Percentiles rank a stretch among this genome's conserved stretches.
These are phyloP conservation scores for Trametes cingulata DNA, from an alignment of 768 basidiomycete genomes.

Conservation along the genomic window DNA sequence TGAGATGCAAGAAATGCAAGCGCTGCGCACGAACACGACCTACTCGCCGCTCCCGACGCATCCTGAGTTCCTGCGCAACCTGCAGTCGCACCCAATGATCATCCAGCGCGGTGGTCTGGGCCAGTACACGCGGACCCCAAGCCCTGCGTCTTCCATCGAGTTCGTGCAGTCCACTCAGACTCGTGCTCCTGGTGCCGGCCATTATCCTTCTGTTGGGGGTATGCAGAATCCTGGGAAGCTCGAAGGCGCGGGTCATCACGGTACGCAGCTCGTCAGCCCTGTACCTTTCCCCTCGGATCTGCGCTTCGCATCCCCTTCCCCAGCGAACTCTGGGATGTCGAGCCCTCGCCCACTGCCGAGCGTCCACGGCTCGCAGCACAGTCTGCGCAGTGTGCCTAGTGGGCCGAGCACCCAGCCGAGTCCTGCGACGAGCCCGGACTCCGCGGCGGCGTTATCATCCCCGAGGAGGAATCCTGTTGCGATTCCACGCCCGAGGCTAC, in stretches of 20 bases:
- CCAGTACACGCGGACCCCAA: constrained; percentile 1
- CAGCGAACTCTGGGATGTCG: background rate
- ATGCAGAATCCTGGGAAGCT: no score
- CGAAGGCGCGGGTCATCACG: background rate
- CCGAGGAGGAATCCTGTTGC: constrained; percentile 2
- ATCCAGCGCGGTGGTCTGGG: constrained; percentile 2
- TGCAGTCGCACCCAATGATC: constrained; percentile 20
- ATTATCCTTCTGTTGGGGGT: no score
- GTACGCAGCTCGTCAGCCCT: background rate
- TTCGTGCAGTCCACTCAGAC: background rate
- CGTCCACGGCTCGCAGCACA: constrained; percentile 9
- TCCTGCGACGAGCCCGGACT: constrained; percentile 10
- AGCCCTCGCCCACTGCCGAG: constrained; percentile 16
- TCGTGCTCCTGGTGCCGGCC: no score
- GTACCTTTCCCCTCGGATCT: constrained; percentile 15
- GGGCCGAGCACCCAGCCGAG: background rate
- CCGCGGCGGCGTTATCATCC: constrained; percentile 15
- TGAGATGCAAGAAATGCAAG: background rate
- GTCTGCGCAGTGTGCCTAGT: constrained; percentile 14
- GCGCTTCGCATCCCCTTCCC: constrained; percentile 12
- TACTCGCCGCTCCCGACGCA: constrained; percentile 16
- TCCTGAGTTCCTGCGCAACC: constrained; percentile 17
- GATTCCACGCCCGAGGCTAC: constrained; percentile 13
- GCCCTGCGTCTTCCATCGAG: constrained; percentile 20
- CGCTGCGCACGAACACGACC: constrained; percentile 11